Percentiles rank a stretch among this genome's conserved stretches.
Evolutionary conservation across 495 filamentous ascomycete genomes (phyloP).

Genomic region (Ramalina intermedia): DNA sequence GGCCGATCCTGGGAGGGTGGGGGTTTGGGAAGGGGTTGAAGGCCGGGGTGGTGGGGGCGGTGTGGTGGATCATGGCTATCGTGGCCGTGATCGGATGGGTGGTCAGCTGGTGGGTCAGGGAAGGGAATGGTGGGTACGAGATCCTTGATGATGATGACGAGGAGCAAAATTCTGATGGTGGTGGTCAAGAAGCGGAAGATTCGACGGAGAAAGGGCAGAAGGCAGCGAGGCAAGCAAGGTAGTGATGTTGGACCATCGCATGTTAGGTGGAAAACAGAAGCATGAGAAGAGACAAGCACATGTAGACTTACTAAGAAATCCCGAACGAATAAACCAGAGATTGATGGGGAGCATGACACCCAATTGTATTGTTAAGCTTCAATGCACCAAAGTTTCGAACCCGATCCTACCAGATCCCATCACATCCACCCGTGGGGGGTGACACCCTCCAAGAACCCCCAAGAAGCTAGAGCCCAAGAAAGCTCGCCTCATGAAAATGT

Average conservation of each 20-base stretch:
- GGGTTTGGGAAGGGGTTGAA: conserved; percentile 58
- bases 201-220: neutral
- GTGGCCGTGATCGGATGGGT: conserved; percentile 47
- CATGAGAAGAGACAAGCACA: neutral
- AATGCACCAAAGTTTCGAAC: too few relatives aligned
- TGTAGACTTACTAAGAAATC: neutral
- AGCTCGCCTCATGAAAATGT: conserved; percentile 16
- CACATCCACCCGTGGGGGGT: too few relatives aligned
- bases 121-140: conserved; percentile 55
- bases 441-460: too few relatives aligned
- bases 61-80: conserved; percentile 58
- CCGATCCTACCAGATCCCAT: too few relatives aligned
- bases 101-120: conserved; percentile 52
- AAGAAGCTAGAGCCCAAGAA: too few relatives aligned
- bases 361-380: too few relatives aligned
- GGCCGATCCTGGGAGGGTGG: conserved; percentile 56
- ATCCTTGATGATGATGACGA: conserved; percentile 55
- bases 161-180: conserved; percentile 20
- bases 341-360: too few relatives aligned
- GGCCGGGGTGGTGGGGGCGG: conserved; percentile 56
- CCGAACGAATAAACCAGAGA: too few relatives aligned
- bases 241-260: neutral
- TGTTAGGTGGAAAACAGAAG: neutral
- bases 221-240: neutral
- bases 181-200: neutral